These are phyloP conservation scores for Wickerhamia fluorescens DNA, from an alignment of 805 yeast species.

Conservation along the genomic window DNA sequence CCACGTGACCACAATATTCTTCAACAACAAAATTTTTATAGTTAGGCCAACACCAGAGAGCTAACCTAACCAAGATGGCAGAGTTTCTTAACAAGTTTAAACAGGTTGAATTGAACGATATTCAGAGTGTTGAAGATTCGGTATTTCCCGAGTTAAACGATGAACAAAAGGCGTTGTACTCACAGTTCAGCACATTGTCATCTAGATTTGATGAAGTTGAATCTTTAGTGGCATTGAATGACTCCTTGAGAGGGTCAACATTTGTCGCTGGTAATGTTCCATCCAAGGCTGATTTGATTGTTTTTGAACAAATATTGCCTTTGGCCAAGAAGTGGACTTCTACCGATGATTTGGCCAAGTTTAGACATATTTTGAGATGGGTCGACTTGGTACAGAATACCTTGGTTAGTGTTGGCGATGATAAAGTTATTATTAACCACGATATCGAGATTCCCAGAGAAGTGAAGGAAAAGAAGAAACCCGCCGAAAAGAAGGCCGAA, in stretches of 20 bases:
- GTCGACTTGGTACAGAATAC: constrained; percentile 76
- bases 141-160: constrained; percentile 23
- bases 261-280: constrained; percentile 65
- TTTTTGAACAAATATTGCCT: constrained; percentile 62
- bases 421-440: constrained; percentile 49
- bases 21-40: too few relatives aligned
- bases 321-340: constrained; percentile 49
- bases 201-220: constrained; percentile 46
- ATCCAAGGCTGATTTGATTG: constrained; percentile 62
- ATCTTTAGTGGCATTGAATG: constrained; percentile 47
- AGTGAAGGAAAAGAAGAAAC: constrained; percentile 54
- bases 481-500: constrained; percentile 21
- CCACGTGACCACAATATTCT: too few relatives aligned
- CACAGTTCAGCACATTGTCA: constrained; percentile 78
- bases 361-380: constrained; percentile 92
- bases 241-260: constrained; percentile 59
- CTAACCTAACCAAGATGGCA: constrained; percentile 25
- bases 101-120: constrained; percentile 24
- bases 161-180: constrained; percentile 60
- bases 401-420: constrained; percentile 46
- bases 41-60: too few relatives aligned
- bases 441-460: constrained; percentile 69
- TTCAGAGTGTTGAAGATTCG: constrained; percentile 11
- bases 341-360: constrained; percentile 46
- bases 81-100: constrained; percentile 21